Evolutionary conservation across 768 basidiomycete genomes (phyloP), one percentile per base, ranked within the genome.

Genomic region (Trametes cingulata): DNA sequence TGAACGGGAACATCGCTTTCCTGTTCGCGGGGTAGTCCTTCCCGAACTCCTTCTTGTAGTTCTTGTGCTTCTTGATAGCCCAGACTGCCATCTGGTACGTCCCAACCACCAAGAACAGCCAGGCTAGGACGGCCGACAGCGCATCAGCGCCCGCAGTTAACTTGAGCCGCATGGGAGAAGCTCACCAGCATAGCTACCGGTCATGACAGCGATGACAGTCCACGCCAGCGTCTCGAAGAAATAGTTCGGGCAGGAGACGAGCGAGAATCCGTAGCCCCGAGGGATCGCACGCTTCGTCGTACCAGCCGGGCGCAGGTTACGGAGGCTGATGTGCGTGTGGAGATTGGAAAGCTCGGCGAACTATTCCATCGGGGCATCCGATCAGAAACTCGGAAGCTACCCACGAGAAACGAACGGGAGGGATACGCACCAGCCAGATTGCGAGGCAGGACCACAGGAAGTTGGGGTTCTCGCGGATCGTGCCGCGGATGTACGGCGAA

Each of bases 11-110:
- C 73, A 96, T 85, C 36, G 85, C 87, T 73, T 88, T 93, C 73
- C 94, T 79, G 20, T 74, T 76, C 65, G 76, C 81, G 43, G 85
- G 95, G 69, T 93, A 96, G 58, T 88, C 84, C 65, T 85, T 87
- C 35, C 94, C 94, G 66, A 98, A 97, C 73, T 99, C 96, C 70
- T 88, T 94, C 80, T 86, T 91, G 77, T 98, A 98, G 52, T 81
- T 81, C 54, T 74, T 77, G 67, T 98, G 95, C 77, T 97, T 98
- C 80, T 95, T 93, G 40, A 82, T 68, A 14, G 95, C 95, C 97
- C 97, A 99, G 7, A 81, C 64, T 13, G 79, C 76, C 94, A 98
- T 98, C 66, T 86, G 86, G 35, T 63, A 81, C 0, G 78, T 76
- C 1, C 82, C 79, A 41, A 91, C 80, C 10, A 75, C 78, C 45